Conservation (phyloP, 2,329 filamentous ascomycete species). For the Fusarium redolens region DNA sequence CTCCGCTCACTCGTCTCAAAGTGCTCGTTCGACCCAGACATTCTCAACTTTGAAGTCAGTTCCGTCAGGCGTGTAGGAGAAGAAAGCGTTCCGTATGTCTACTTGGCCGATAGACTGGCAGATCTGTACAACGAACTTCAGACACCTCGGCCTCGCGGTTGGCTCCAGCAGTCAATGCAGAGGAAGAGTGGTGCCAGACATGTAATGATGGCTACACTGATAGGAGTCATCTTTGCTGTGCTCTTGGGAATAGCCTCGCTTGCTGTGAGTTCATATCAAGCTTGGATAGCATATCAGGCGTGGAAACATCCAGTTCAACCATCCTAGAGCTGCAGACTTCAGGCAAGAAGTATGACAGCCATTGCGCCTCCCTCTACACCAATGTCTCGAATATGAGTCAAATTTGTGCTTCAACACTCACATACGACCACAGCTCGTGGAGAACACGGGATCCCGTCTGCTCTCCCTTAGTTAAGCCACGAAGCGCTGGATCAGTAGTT, state of each 20-base stretch:
- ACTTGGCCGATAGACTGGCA: background rate
- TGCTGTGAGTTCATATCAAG: background rate
- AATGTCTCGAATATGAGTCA: background rate
- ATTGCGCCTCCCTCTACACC: no score
- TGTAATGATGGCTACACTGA: background rate
- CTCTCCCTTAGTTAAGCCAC: background rate
- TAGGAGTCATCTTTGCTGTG: background rate
- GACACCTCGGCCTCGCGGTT: background rate
- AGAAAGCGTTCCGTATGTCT: background rate
- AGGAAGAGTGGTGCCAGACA: background rate
- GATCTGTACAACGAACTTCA: background rate
- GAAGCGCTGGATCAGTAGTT: conserved; percentile 4
- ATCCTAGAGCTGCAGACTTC: background rate
- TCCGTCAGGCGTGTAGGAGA: background rate
- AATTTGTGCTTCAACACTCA: background rate
- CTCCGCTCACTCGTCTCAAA: background rate
- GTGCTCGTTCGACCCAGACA: background rate
- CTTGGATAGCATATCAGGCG: background rate
- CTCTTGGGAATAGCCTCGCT: background rate
- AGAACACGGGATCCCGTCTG: background rate
- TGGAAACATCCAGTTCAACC: conserved; percentile 1
- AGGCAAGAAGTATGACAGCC: background rate
- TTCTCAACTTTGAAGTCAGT: background rate
- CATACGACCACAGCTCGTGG: background rate
- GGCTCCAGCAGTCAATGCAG: background rate